phyloP scores from a whole-genome alignment of 768 basidiomycete genomes.

The Xerocomellus amylosporus region DNA sequence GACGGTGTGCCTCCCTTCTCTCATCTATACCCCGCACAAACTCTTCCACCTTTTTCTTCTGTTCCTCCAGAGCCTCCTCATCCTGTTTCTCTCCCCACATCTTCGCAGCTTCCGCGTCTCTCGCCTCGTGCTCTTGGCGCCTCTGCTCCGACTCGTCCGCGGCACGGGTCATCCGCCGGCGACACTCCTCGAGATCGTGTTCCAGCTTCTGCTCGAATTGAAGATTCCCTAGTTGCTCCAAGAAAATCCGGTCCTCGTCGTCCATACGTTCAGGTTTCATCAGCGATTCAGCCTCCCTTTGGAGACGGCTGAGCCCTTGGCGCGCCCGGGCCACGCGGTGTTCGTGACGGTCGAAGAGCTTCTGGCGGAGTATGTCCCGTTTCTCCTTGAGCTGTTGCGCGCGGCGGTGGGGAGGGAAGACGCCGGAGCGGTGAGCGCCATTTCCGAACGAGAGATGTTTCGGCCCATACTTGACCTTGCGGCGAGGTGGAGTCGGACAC shows the following conservation, averaged over 20 bases:
- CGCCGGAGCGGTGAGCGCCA: background rate
- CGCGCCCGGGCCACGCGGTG: background rate
- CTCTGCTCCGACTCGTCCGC: conserved; percentile 11
- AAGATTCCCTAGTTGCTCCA: conserved; percentile 21
- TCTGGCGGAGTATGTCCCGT: conserved; percentile 4
- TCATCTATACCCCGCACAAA: conserved; percentile 14
- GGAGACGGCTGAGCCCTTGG: conserved; percentile 6
- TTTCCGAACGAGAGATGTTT: conserved; percentile 19
- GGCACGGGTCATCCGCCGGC: conserved; percentile 25
- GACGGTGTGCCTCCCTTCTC: background rate
- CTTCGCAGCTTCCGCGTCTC: conserved; percentile 21
- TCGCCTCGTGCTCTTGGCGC: conserved; percentile 12
- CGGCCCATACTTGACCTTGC: conserved; percentile 13
- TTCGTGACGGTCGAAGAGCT: background rate
- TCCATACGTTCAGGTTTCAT: conserved; percentile 19
- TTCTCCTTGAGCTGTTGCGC: conserved; percentile 5
- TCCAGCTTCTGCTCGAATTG: conserved; percentile 9
- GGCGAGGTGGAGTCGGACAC: background rate
- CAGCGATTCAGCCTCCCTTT: conserved; percentile 12
- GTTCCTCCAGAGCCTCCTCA: conserved; percentile 13
- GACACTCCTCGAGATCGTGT: conserved; percentile 20
- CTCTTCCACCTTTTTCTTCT: conserved; percentile 20
- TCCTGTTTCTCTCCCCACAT: conserved; percentile 16
- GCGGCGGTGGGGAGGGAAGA: conserved; percentile 2
- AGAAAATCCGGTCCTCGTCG: conserved; percentile 24